These are phyloP conservation scores for Periconia sp. DNA, from an alignment of 2,329 filamentous ascomycete species.

Conservation along the genomic window DNA sequence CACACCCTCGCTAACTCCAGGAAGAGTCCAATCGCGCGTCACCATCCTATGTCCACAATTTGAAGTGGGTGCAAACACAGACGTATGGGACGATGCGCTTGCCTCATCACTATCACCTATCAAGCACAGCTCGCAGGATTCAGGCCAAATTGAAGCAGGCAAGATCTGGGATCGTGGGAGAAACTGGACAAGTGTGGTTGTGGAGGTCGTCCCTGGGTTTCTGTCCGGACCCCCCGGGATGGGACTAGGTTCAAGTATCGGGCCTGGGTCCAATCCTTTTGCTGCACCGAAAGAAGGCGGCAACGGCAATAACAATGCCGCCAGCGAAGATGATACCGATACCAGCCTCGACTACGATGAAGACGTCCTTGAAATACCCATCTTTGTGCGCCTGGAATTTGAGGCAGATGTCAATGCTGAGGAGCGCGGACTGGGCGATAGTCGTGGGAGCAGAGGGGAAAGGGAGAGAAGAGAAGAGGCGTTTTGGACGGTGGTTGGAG, in stretches of 20 bases:
- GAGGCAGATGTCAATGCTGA: conserved; percentile 70
- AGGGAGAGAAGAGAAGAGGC: conserved; percentile 83
- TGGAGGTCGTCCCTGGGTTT: conserved; percentile 76
- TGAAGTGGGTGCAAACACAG: conserved; percentile 91
- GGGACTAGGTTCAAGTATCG: background rate
- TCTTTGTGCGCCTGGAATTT: conserved; percentile 93
- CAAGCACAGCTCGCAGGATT: conserved; percentile 27
- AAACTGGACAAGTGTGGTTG: conserved; percentile 92
- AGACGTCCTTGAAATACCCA: conserved; percentile 81
- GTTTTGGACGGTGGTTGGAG: conserved; percentile 92
- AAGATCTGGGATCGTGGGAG: conserved; percentile 95
- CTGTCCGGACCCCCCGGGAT: conserved; percentile 11
- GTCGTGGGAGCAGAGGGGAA: conserved; percentile 56
- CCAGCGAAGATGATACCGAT: conserved; percentile 17
- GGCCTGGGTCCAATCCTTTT: conserved; percentile 18
- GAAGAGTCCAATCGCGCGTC: conserved; percentile 60
- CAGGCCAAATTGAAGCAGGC: conserved; percentile 68
- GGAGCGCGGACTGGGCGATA: conserved; percentile 33
- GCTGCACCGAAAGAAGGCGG: background rate
- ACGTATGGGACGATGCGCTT: conserved; percentile 89
- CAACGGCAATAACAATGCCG: background rate
- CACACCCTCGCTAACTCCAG: conserved; percentile 60
- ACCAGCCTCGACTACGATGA: conserved; percentile 54
- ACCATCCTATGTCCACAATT: conserved; percentile 95
- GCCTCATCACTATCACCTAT: conserved; percentile 45